Conservation (phyloP, 768 basidiomycete genomes). For the Scleroderma citrinum region DNA sequence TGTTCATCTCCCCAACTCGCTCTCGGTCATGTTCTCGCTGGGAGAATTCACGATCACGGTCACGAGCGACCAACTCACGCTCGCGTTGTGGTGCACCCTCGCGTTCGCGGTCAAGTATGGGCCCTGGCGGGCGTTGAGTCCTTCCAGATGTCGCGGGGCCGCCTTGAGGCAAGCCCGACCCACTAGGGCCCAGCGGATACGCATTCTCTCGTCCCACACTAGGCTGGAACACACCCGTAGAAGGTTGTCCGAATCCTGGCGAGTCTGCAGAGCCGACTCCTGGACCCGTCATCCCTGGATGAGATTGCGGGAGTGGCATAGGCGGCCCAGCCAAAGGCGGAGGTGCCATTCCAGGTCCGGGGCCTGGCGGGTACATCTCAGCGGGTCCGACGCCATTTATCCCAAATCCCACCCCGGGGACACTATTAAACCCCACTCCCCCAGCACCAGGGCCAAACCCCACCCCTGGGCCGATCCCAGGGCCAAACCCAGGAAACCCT, state of each 20-base stretch:
- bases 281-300: conserved; percentile 5
- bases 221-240: conserved; percentile 25
- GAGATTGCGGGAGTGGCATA: not conserved
- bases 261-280: conserved; percentile 13
- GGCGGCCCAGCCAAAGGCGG: conserved; percentile 5
- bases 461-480: conserved; percentile 22
- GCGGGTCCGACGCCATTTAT: conserved; percentile 15
- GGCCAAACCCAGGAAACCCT: conserved; percentile 3
- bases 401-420: conserved; percentile 12
- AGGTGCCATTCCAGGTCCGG: conserved; percentile 11
- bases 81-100: conserved; percentile 20
- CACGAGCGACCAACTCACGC: conserved; percentile 13
- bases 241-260: conserved; percentile 16
- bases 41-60: not conserved
- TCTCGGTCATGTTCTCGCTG: conserved; percentile 22
- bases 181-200: conserved; percentile 18
- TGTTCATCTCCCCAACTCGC: conserved; percentile 18
- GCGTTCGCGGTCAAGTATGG: conserved; percentile 30
- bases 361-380: conserved; percentile 13
- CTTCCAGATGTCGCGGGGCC: conserved; percentile 13
- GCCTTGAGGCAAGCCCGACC: conserved; percentile 4
- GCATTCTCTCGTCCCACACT: conserved; percentile 7
- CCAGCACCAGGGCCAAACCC: conserved; percentile 19
- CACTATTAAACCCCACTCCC: conserved; percentile 12
- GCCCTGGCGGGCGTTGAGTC: conserved; percentile 19